Evolutionary conservation across 1,284 basidiomycete species (phyloP).

Genomic region (Ceratobasidium sp.): DNA sequence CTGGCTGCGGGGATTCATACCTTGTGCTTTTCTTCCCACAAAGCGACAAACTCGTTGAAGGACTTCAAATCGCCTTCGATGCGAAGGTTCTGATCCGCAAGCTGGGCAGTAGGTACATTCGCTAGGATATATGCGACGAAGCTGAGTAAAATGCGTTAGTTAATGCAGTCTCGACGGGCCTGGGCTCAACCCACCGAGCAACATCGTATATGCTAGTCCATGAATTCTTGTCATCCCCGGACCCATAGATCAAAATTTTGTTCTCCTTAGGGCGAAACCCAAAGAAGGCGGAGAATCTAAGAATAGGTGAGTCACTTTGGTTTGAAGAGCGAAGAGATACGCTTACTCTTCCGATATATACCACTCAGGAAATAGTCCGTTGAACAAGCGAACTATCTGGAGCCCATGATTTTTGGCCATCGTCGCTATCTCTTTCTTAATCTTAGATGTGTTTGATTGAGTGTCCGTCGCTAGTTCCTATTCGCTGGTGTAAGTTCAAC

Average conservation of each 20-base stretch:
- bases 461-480: constrained; percentile 24
- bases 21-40: constrained; percentile 44
- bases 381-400: constrained; percentile 16
- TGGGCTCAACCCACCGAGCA: constrained; percentile 18
- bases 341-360: constrained; percentile 29
- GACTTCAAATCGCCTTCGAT: constrained; percentile 45
- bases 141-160: background rate
- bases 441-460: constrained; percentile 25
- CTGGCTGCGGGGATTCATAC: too few species aligned
- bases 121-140: constrained; percentile 34
- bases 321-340: too few species aligned
- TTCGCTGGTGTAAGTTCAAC: background rate
- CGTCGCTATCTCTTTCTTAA: constrained; percentile 9
- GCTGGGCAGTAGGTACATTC: constrained; percentile 12
- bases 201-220: constrained; percentile 42
- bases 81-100: constrained; percentile 24
- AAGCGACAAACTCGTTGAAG: constrained; percentile 45
- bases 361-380: constrained; percentile 40
- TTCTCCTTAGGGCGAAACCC: constrained; percentile 33
- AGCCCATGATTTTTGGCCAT: constrained; percentile 12
- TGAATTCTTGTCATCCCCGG: constrained; percentile 31
- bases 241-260: constrained; percentile 28
- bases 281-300: constrained; percentile 32
- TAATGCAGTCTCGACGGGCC: background rate
- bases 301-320: background rate